These are phyloP conservation scores for Pseudocercospora eumusae DNA, from an alignment of 2,329 filamentous ascomycete genomes.

Conservation along the genomic window DNA sequence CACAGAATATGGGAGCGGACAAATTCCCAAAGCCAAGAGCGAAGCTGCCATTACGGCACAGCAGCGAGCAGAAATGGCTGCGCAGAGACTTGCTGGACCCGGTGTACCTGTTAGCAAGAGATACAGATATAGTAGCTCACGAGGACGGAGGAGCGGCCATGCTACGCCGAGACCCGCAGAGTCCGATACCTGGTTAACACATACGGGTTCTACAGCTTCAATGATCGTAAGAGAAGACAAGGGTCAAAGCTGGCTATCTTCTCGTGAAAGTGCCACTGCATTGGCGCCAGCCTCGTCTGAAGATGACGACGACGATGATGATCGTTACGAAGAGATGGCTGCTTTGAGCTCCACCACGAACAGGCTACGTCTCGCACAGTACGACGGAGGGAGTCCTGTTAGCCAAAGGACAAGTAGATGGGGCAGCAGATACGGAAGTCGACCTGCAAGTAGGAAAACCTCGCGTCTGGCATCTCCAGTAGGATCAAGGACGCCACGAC, in stretches of 20 bases:
- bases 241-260: constrained; percentile 62
- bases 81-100: constrained; percentile 24
- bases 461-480: constrained; percentile 44
- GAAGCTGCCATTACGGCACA: constrained; percentile 44
- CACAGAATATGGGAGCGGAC: constrained; percentile 29
- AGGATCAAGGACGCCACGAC: constrained; percentile 42
- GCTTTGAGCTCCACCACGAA: constrained; percentile 33
- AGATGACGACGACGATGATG: constrained; percentile 34
- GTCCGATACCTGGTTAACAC: constrained; percentile 59
- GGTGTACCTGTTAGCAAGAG: constrained; percentile 26
- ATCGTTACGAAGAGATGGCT: constrained; percentile 41
- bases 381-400: constrained; percentile 25
- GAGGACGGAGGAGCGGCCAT: constrained; percentile 20
- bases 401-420: constrained; percentile 33
- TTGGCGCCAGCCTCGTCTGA: constrained; percentile 42
- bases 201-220: constrained; percentile 59
- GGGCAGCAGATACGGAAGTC: constrained; percentile 41
- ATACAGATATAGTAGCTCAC: constrained; percentile 14
- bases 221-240: constrained; percentile 61
- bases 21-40: constrained; percentile 51
- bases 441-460: constrained; percentile 43
- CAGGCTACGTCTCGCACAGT: constrained; percentile 19
- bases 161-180: constrained; percentile 26
- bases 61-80: constrained; percentile 25
- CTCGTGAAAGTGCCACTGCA: constrained; percentile 50